Conservation (phyloP, 768 basidiomycete genomes). For the Suillus ampliporus region DNA sequence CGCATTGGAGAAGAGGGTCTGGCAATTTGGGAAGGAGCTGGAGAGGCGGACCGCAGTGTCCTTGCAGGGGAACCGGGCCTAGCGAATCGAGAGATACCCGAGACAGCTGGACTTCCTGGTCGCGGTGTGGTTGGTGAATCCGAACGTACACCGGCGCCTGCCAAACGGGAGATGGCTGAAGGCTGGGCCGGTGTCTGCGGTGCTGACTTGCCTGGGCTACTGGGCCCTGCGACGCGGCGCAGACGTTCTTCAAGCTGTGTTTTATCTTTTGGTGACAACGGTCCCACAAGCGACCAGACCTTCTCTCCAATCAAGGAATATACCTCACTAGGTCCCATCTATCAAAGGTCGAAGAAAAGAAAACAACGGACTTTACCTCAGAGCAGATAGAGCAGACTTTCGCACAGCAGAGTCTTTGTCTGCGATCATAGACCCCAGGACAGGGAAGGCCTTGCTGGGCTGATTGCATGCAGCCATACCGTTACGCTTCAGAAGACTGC, state of each 20-base stretch:
- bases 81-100: slow-evolving; percentile 44
- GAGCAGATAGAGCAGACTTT: slow-evolving; percentile 80
- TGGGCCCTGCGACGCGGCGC: slow-evolving; percentile 77
- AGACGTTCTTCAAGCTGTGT: slow-evolving; percentile 91
- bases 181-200: slow-evolving; percentile 49
- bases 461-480: slow-evolving; percentile 81
- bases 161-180: slow-evolving; percentile 61
- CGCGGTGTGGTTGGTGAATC: slow-evolving; percentile 57
- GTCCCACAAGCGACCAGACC: slow-evolving; percentile 80
- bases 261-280: slow-evolving; percentile 83
- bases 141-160: slow-evolving; percentile 50
- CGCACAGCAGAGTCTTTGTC: slow-evolving; percentile 91
- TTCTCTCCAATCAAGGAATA: slow-evolving; percentile 86
- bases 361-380: slow-evolving; percentile 63
- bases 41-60: slow-evolving; percentile 42
- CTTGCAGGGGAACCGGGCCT: slow-evolving; percentile 49
- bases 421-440: slow-evolving; percentile 78
- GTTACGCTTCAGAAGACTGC: slow-evolving; percentile 75
- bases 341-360: slow-evolving; percentile 10
- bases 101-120: slow-evolving; percentile 52
- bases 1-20: slow-evolving; percentile 57
- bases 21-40: slow-evolving; percentile 41
- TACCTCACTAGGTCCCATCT: slow-evolving; percentile 61
- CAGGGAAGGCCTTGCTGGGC: slow-evolving; percentile 78
- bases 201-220: slow-evolving; percentile 45